phyloP scores from a whole-genome alignment of 176 grass and related monocot species.

The Secale cereale region DNA sequence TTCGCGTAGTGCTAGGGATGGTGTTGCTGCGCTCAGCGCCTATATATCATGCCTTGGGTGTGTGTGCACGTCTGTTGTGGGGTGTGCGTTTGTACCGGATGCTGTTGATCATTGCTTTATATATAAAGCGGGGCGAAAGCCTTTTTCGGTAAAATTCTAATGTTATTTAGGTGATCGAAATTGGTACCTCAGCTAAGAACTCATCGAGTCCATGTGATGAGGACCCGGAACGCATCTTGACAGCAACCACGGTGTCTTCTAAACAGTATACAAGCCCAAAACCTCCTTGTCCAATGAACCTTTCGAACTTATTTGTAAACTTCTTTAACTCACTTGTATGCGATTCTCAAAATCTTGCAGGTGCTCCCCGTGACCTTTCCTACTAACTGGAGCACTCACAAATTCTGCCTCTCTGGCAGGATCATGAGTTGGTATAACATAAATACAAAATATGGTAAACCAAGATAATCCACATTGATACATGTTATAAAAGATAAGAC shows the following conservation, averaged over 20 bases:
- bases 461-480: not conserved
- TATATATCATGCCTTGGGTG: too few relatives aligned
- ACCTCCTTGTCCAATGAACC: not conserved
- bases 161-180: not conserved
- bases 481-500: not conserved
- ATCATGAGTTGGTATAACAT: not conserved
- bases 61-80: too few relatives aligned
- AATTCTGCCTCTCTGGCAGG: not conserved
- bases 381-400: not conserved
- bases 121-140: too few relatives aligned
- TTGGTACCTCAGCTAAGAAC: not conserved
- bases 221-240: not conserved
- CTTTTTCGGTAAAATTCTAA: too few relatives aligned
- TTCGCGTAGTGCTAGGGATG: too few relatives aligned
- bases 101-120: too few relatives aligned
- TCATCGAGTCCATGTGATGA: not conserved
- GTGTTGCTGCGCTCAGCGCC: too few relatives aligned
- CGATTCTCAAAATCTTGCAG: not conserved
- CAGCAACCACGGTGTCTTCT: not conserved
- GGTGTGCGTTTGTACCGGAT: too few relatives aligned
- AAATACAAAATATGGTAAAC: not conserved
- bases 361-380: not conserved
- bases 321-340: not conserved
- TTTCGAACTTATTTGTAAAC: not conserved
- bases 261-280: not conserved